phyloP scores from a whole-genome alignment of 2,329 filamentous ascomycete species.

The Stemphylium lycopersici region DNA sequence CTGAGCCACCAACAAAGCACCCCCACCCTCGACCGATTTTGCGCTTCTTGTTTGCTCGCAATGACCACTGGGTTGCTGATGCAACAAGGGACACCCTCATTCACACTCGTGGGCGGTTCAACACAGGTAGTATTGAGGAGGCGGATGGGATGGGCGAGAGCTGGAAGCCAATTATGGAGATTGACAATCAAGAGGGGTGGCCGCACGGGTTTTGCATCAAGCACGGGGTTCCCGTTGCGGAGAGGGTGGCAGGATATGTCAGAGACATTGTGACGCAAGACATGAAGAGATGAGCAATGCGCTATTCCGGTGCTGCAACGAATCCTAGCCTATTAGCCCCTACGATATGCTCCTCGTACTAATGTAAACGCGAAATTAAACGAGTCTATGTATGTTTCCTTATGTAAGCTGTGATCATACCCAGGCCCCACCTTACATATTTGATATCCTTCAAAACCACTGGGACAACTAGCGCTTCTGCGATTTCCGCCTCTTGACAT shows the following conservation, averaged over 20 bases:
- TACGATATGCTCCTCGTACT: neutral
- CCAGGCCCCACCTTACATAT: no score
- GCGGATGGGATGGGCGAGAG: conserved; percentile 33
- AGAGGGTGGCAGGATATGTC: conserved; percentile 58
- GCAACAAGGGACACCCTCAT: conserved; percentile 63
- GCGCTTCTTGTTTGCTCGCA: conserved; percentile 64
- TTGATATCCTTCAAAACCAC: no score
- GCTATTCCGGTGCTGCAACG: neutral
- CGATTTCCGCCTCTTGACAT: neutral
- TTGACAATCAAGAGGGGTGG: conserved; percentile 61
- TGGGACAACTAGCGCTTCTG: no score
- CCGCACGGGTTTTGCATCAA: conserved; percentile 66
- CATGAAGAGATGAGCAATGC: neutral
- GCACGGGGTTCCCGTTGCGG: conserved; percentile 56
- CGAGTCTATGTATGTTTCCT: no score
- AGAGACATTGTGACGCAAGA: conserved; percentile 48
- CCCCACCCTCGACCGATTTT: conserved; percentile 53
- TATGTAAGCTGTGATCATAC: no score
- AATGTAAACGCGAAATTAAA: no score
- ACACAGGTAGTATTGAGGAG: conserved; percentile 20
- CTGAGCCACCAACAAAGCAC: conserved; percentile 21
- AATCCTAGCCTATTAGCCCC: neutral
- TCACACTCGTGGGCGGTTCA: conserved; percentile 21
- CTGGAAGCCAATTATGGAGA: conserved; percentile 59
- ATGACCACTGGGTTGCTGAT: conserved; percentile 68